Base-by-base conservation (phyloP, 495 filamentous ascomycete genomes). In the Chaetomium cochliodes region DNA sequence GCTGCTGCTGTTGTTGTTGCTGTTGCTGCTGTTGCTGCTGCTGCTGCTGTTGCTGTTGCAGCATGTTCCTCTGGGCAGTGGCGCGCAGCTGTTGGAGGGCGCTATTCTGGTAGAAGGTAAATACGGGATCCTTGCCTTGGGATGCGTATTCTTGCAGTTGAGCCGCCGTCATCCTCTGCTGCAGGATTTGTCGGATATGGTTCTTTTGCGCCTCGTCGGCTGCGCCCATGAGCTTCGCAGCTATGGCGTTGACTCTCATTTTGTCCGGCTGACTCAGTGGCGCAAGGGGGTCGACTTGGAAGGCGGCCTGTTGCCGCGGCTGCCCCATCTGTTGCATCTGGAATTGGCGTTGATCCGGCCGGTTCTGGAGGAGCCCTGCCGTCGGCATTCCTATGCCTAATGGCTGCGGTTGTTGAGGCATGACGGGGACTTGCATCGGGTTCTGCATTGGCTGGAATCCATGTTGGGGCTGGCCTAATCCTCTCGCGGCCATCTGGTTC, bases 401-500 rank as follows among this genome's bases (percentile, higher is more conserved):
- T 6, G 55, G 54, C 49, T 77, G 78, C 11, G 71, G 67, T 55
- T 75, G 74, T 22, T 77, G 80, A 11, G 79, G 75, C 18, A 81
- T 75, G 46, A 67, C 75, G 2, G 78, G 75, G 0, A 78, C 69
- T 65, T 84, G 81, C 79, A 80, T 82, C 47, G 73, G 49, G 23
- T 52, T 52, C 23, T 52, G 79, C 39, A 82, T 73, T 41, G 80
- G 78, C 49, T 78, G 80, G 47, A 85, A 82, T 2, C 74, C 67
- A 3, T 72, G 77, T 56, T 81, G 81, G 0, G 69, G 55, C 2
- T 80, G 80, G 0, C 73, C 73, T 72, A 81, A 72, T 39, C 70
- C 73, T 47, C 80, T 76, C 16, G 56, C 57, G 7, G 61, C 69
- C 70, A 81, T 78, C 62, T 78, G 80, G 58, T 77, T 81, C 75